Evolutionary conservation across 169 alveolate species (phyloP), one percentile per base, ranked within the genome.

Genomic region (Eimeria brunetti): DNA sequence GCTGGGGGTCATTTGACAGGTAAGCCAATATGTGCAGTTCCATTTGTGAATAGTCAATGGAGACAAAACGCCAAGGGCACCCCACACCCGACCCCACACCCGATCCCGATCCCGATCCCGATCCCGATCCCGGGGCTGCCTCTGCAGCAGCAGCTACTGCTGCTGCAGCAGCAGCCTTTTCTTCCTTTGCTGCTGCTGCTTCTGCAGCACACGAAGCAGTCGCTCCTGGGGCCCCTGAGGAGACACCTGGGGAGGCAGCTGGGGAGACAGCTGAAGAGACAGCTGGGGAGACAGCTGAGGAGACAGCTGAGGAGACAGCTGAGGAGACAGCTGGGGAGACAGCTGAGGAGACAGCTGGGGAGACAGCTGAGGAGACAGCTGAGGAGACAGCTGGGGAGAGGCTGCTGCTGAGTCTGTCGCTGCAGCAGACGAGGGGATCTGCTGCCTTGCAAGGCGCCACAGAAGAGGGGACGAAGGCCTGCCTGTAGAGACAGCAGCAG

Each of bases 21-120:
- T 94, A 96, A 12, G 97, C 97, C 97, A 96, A 94, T 41, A 96
- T 96, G 96, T 94, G 95, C 76, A 96, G 89, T 89, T 96, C 97
- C 97, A 96, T 96, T 53, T 96, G 97, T 49, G 86, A 91, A 51
- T 96, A 96, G 86, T 96, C 97, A 41, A 96, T 81, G 11, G 97
- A 89, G 44, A 96, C 71, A 27, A 96, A 94, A 22, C 94, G 94
- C 95, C 95, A 90, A 11, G 76, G 80, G 51, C 75, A 75, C 41
- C 67, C 67, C n/a, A n/a, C n/a, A n/a, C n/a, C n/a, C n/a, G n/a
- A n/a, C n/a, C n/a, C n/a, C n/a, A n/a, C n/a, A n/a, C n/a, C n/a
- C n/a, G n/a, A n/a, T n/a, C n/a, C n/a, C n/a, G 62, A 53, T 20
- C 11, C 18, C 62, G 62, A 53, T 5, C 38, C 41, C n/a, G 36